Base-by-base conservation (phyloP, 192 early-diverging fungal genomes). In the Backusella luteola region DNA sequence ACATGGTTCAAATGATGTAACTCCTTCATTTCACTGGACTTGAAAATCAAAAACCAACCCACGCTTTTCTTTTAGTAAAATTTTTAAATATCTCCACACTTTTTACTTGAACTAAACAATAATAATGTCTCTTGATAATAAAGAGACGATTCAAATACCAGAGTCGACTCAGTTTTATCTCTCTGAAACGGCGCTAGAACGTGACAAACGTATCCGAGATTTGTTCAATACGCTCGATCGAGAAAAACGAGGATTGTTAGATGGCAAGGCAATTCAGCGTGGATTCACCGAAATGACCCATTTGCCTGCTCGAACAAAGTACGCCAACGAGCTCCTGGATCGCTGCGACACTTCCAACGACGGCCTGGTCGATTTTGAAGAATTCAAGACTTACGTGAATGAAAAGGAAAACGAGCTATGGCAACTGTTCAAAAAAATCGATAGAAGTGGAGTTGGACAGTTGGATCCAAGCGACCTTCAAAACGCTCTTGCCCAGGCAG, bases 371-470 rank as follows among this genome's bases (percentile, higher is more conserved):
- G 81, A 78, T 39, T 86, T 83, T 78, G 75, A 85, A 11, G 87
- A 89, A 59, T 90, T 90, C 67, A 77, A 85, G 36, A 68, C 83
- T 34, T 93, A 91, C 81, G 86, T 92, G 3, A 77, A 83, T 3
- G 83, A 87, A 66, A 92, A 92, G 72, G 92, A 92, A 75, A 75
- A 81, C 67, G 86, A 91, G 53, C 80, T 93, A 14, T 85, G 82
- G 84, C 77, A 87, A 49, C 78, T 93, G 12, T 93, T 93, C 78
- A 36, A 84, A 49, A 79, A 87, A 76, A 87, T 91, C 23, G 91
- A 92, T 59, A 80, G 82, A 35, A 82, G 80, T 73, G 80, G 86
- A 15, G 90, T 91, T 69, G 81, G 88, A 32, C 76, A 81, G 36
- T 86, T 93, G 39, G 84, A 86, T 36, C 78, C 83, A 12, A 76